phyloP scores from a whole-genome alignment of 2,329 filamentous ascomycete genomes.

The Dothistroma septosporum region DNA sequence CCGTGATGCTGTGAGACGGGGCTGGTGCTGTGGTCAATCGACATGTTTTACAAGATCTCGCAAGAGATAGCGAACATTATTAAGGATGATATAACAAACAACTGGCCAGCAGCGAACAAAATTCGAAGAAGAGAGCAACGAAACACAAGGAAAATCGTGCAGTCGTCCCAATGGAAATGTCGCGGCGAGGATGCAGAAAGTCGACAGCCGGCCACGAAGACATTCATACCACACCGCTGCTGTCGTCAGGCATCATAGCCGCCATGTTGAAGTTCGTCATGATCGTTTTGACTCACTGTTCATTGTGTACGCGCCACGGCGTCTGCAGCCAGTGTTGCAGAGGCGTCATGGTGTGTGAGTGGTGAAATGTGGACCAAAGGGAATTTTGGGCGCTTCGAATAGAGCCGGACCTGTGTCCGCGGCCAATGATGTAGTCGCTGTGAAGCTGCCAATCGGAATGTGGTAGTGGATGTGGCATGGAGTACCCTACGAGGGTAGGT shows the following conservation, averaged over 20 bases:
- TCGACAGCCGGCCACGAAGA: neutral
- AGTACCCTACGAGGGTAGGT: neutral
- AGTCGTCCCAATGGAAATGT: conserved; percentile 7
- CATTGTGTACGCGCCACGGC: conserved; percentile 17
- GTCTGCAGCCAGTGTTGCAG: conserved; percentile 11
- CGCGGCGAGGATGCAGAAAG: conserved; percentile 5
- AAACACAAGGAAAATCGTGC: conserved; percentile 25
- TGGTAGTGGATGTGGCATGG: too few species aligned
- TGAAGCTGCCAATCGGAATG: too few species aligned
- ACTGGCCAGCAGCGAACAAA: conserved; percentile 29
- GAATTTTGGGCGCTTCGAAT: neutral
- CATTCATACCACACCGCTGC: conserved; percentile 2
- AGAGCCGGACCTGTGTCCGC: neutral
- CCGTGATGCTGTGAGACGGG: conserved; percentile 4
- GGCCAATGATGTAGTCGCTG: neutral
- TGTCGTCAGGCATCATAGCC: conserved; percentile 12
- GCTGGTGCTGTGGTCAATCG: conserved; percentile 8
- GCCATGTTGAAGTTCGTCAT: conserved; percentile 18
- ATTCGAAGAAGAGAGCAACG: conserved; percentile 11
- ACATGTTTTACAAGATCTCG: conserved; percentile 17
- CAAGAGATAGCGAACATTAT: conserved; percentile 4
- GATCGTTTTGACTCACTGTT: neutral
- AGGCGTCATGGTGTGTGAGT: conserved; percentile 8
- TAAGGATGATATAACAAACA: conserved; percentile 11
- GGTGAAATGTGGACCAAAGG: neutral